A percentile compares a stretch with the other conserved stretches of the same genome.
Evolutionary conservation across 169 alveolate genomes (phyloP).

Genomic region (Cryptosporidium meleagridis): DNA sequence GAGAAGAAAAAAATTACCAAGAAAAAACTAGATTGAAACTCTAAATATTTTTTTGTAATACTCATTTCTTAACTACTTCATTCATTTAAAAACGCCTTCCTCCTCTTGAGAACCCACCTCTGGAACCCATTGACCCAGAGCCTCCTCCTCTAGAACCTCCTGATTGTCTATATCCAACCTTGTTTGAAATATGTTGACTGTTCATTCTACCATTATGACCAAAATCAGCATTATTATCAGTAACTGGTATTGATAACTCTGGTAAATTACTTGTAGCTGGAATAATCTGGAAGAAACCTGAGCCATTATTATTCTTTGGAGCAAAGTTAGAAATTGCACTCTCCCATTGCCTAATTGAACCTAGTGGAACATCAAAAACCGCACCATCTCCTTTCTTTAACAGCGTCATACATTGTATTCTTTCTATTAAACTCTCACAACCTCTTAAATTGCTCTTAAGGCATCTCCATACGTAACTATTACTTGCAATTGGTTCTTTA

Average conservation of each 20-base stretch:
- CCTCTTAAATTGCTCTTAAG: constrained; percentile 49
- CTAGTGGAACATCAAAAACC: constrained; percentile 68
- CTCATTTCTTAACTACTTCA: neutral
- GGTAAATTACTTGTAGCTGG: constrained; percentile 69
- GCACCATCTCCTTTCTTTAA: constrained; percentile 71
- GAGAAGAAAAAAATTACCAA: neutral
- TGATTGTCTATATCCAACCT: constrained; percentile 58
- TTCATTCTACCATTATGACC: constrained; percentile 70
- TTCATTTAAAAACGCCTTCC: neutral
- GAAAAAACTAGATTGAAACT: neutral
- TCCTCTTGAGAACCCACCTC: constrained; percentile 48
- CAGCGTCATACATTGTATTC: constrained; percentile 67
- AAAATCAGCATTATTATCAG: constrained; percentile 18
- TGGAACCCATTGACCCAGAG: neutral
- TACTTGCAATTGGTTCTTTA: constrained; percentile 46
- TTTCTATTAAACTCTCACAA: constrained; percentile 54
- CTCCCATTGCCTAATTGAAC: constrained; percentile 52
- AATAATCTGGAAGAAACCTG: constrained; percentile 16
- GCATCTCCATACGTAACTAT: constrained; percentile 68
- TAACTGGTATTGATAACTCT: constrained; percentile 45
- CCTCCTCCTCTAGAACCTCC: constrained; percentile 37
- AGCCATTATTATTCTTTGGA: neutral
- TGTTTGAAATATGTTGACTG: constrained; percentile 61
- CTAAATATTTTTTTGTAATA: neutral
- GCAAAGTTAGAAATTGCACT: constrained; percentile 45